Conservation (phyloP, 331 rosid genomes). For the Dryas integrifolia region DNA sequence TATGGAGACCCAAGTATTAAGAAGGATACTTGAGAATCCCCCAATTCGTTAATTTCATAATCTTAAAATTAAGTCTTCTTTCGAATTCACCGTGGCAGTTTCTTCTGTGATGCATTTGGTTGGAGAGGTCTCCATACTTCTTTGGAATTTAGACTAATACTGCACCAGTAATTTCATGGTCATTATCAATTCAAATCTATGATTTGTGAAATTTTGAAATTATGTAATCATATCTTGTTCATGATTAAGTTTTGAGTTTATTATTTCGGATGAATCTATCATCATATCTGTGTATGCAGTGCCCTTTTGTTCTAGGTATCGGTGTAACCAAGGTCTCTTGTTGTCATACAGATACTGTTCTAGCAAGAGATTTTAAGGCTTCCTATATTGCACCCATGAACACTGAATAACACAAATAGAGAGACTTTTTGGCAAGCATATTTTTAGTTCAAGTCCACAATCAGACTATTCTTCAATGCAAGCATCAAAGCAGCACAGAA, state of each 20-base stretch:
- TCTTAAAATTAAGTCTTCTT: background rate
- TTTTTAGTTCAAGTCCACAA: background rate
- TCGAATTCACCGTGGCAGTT: background rate
- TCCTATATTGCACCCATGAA: conserved; percentile 15
- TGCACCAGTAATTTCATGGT: background rate
- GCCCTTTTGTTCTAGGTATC: conserved; percentile 12
- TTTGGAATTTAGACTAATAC: background rate
- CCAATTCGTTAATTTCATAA: background rate
- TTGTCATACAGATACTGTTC: conserved; percentile 20
- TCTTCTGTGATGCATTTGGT: background rate
- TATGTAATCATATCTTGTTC: background rate
- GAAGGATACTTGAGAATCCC: background rate
- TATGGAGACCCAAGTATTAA: background rate
- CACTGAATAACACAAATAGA: conserved; percentile 10
- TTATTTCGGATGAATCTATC: no score
- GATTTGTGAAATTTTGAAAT: background rate
- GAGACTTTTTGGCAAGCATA: conserved; percentile 5
- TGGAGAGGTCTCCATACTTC: background rate
- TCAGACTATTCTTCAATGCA: conserved; percentile 52
- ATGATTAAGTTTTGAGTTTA: no score
- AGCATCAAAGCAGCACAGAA: conserved; percentile 66
- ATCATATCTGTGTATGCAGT: conserved; percentile 11
- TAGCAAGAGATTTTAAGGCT: conserved; percentile 22
- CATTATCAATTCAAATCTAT: background rate
- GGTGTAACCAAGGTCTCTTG: conserved; percentile 6